Evolutionary conservation across 192 early-diverging fungal genomes (phyloP).

Genomic region (Coemansia sp.): DNA sequence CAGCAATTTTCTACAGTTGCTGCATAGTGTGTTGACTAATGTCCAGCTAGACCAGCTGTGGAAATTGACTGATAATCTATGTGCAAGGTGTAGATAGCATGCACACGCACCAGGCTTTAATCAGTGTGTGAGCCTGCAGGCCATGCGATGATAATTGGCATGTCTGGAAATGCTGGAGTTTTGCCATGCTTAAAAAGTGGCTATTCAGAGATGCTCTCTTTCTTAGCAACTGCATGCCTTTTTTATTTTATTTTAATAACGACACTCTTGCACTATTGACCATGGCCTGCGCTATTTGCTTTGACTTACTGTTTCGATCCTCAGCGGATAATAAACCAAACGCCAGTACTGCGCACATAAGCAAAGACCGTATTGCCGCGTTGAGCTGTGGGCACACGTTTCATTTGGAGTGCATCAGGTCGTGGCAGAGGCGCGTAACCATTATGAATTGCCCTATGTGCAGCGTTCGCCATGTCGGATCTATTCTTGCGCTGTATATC

Average conservation of each 20-base stretch:
- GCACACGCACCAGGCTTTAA: too few species aligned
- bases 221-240: background rate
- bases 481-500: background rate
- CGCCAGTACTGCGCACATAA: background rate
- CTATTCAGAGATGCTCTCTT: background rate
- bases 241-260: background rate
- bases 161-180: too few species aligned
- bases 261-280: background rate
- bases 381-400: slow-evolving; percentile 1
- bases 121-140: too few species aligned
- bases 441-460: background rate
- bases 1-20: too few species aligned
- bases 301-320: background rate
- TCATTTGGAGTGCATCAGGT: background rate
- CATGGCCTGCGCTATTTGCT: background rate
- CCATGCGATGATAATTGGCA: too few species aligned
- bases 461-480: background rate
- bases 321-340: background rate
- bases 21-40: too few species aligned
- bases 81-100: too few species aligned
- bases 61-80: too few species aligned
- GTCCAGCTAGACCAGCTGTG: too few species aligned
- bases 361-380: background rate
- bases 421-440: background rate
- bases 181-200: too few species aligned